Conservation (phyloP, 2,329 filamentous ascomycete species). For the Pseudogymnoascus sp. region DNA sequence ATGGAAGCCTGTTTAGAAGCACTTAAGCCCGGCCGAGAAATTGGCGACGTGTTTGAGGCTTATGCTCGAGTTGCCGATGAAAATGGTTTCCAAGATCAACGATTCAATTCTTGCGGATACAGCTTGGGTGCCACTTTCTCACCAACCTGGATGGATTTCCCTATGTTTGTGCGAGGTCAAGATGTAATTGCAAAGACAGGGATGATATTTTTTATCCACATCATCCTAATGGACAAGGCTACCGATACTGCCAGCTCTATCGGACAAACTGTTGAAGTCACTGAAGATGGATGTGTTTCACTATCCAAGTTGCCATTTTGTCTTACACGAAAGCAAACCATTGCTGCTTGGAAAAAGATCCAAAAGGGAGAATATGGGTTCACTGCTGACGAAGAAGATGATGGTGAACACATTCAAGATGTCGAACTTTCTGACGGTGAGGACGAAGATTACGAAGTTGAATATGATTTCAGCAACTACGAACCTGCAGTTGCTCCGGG, state of each 20-base stretch:
- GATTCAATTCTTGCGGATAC: constrained; percentile 26
- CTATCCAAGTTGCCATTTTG: constrained; percentile 29
- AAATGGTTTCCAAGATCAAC: constrained; percentile 26
- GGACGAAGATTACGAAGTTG: constrained; percentile 28
- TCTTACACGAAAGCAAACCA: constrained; percentile 27
- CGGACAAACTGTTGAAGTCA: constrained; percentile 27
- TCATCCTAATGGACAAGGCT: constrained; percentile 29
- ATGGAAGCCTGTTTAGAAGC: constrained; percentile 24
- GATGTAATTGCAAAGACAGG: constrained; percentile 20
- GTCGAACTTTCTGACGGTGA: constrained; percentile 29
- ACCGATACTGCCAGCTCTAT: constrained; percentile 29
- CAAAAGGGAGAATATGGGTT: constrained; percentile 29
- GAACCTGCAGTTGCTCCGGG: neutral
- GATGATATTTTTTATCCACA: constrained; percentile 31
- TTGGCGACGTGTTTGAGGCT: constrained; percentile 24
- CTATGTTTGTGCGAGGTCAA: constrained; percentile 18
- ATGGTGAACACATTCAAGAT: constrained; percentile 28
- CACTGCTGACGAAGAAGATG: constrained; percentile 25
- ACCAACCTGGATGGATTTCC: constrained; percentile 20
- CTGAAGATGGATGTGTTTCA: constrained; percentile 24
- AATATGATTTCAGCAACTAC: constrained; percentile 30
- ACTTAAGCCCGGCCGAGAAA: constrained; percentile 23
- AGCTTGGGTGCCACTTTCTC: constrained; percentile 26
- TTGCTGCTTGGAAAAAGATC: constrained; percentile 30
- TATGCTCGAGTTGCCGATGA: constrained; percentile 27